Base-by-base conservation (phyloP, 495 filamentous ascomycete species). In the Lindgomyces ingoldianus region DNA sequence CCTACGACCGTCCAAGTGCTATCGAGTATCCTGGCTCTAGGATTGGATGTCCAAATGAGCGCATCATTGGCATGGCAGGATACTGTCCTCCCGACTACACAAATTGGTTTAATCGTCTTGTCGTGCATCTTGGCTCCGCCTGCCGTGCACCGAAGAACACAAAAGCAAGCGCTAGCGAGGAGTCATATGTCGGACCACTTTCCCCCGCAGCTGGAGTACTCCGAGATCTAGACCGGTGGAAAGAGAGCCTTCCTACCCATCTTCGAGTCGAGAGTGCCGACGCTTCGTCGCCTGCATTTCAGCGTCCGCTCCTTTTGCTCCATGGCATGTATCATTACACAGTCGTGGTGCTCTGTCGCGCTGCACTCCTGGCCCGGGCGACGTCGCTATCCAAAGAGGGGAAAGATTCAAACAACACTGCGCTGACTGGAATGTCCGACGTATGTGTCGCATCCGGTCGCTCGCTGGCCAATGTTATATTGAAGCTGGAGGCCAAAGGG, bases 1-100 rank as follows among this genome's bases (percentile, higher is more conserved):
- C 77, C 49, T 67, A 80, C 14, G 80, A 77, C n/a, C 73, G 80
- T 2, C 80, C 80, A 0, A 79, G 76, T 27, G 77, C 75, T 12
- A 79, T 81, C 33, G 75, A 81, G 50, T 74, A 78, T 46, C 59
- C 68, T 41, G 76, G 78, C 48, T 76, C 78, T 62, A 75, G 75
- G 26, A 66, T 78, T 21, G 72, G 59, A 16, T 58, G 59, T 50
- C 59, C 65, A 1, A 67, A 36, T 68, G 73, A 27, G 74, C 76
- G 21, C 57, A 76, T 42, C 75, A 78, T 62, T 33, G 63, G 62
- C n/a, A 70, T 68, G 39, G 73, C 41, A 67, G 74, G 57, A 69
- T 76, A 53, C 60, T 79, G 8, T 39, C 65, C 65, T 11, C 60
- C 65, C 11, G 65, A 68, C 26, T 63, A 68, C 65, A 70, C 9